Conservation (phyloP, 2,329 filamentous ascomycete species). For the Catunica adiposa region DNA sequence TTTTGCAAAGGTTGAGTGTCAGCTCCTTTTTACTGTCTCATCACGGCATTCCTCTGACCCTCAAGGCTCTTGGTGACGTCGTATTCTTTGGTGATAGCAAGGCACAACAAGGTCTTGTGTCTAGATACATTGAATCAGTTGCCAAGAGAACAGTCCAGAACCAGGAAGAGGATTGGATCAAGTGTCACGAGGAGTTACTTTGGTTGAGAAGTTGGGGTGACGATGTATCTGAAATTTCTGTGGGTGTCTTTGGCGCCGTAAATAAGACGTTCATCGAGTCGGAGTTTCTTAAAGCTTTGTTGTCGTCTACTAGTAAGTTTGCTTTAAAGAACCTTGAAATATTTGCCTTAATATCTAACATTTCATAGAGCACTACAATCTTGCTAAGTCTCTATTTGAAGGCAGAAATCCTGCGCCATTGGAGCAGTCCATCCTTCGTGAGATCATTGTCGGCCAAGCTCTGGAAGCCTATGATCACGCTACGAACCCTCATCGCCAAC, state of each 20-base stretch:
- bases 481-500: constrained; percentile 60
- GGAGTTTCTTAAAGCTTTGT: constrained; percentile 52
- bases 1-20: constrained; percentile 27
- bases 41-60: constrained; percentile 31
- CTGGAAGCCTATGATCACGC: constrained; percentile 65
- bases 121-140: constrained; percentile 40
- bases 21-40: constrained; percentile 41
- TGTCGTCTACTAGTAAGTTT: constrained; percentile 42
- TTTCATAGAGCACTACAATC: constrained; percentile 34
- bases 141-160: constrained; percentile 33
- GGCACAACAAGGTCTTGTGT: constrained; percentile 46
- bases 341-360: background rate
- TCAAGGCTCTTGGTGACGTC: constrained; percentile 43
- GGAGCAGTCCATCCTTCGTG: constrained; percentile 33
- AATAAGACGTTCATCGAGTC: constrained; percentile 46
- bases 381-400: constrained; percentile 48
- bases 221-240: constrained; percentile 27
- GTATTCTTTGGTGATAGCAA: constrained; percentile 44
- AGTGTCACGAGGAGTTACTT: constrained; percentile 44
- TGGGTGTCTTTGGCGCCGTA: constrained; percentile 48
- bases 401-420: constrained; percentile 34
- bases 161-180: constrained; percentile 48
- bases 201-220: constrained; percentile 62
- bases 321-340: background rate
- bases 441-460: constrained; percentile 44